These are phyloP conservation scores for Tricholoma sp. DNA, from an alignment of 768 basidiomycete genomes.

Conservation along the genomic window DNA sequence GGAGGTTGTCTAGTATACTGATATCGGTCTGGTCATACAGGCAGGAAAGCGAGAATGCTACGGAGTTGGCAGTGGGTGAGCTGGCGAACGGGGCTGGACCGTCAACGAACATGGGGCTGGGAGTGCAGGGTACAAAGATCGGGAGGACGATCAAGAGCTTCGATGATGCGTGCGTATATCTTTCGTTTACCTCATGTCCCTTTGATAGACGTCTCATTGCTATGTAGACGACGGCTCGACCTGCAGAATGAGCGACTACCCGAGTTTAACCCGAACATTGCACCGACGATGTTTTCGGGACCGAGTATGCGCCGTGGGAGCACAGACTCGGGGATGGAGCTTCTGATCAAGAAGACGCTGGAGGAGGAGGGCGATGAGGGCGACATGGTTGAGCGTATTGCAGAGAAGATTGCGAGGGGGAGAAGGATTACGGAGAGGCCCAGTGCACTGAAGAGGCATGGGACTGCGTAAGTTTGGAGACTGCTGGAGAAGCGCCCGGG, in stretches of 20 bases:
- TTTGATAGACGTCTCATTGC: background rate
- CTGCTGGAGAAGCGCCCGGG: background rate
- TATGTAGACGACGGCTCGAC: constrained; percentile 61
- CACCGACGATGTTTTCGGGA: constrained; percentile 47
- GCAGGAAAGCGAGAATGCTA: constrained; percentile 75
- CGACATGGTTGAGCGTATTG: constrained; percentile 53
- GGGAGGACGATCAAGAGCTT: constrained; percentile 62
- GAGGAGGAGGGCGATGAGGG: constrained; percentile 52
- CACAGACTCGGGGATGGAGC: constrained; percentile 52
- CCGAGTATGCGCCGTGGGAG: constrained; percentile 56
- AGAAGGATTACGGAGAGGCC: constrained; percentile 41
- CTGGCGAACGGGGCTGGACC: constrained; percentile 20
- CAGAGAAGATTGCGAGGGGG: constrained; percentile 56
- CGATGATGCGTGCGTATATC: constrained; percentile 62
- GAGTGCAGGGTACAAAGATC: constrained; percentile 54
- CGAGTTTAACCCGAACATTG: constrained; percentile 35
- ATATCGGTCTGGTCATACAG: constrained; percentile 27
- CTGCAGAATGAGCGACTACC: constrained; percentile 73
- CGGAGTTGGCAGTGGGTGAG: constrained; percentile 50
- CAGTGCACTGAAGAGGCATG: constrained; percentile 56
- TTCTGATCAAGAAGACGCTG: constrained; percentile 55
- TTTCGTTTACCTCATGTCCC: background rate
- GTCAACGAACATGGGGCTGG: constrained; percentile 16
- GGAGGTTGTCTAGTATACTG: background rate
- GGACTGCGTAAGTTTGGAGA: constrained; percentile 38